Conservation (phyloP, 176 grass and related monocot genomes). For the Aegilops umbellulata region DNA sequence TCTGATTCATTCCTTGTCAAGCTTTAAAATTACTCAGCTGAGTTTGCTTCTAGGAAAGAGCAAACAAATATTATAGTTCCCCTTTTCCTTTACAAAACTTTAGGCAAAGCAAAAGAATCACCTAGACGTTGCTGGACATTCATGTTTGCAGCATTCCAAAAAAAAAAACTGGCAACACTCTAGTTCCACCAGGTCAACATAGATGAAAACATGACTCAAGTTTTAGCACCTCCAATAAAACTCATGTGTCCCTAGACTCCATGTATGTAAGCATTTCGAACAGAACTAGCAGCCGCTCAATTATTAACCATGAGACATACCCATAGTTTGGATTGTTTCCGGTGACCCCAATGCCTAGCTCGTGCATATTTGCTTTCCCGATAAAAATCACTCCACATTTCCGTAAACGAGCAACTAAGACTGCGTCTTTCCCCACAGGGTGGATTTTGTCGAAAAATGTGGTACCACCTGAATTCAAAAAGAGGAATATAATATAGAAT, state of each 20-base stretch:
- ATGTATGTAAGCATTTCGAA: not conserved
- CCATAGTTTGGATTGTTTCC: conserved; percentile 98
- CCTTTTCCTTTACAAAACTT: not conserved
- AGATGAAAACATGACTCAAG: no score
- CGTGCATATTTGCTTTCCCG: conserved; percentile 99
- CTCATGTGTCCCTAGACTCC: not conserved
- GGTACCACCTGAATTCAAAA: conserved; percentile 62
- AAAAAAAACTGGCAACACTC: not conserved
- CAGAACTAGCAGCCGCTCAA: not conserved
- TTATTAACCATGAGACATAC: conserved; percentile 35
- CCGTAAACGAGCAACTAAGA: conserved; percentile 74
- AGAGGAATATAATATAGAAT: not conserved
- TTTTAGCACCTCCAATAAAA: not conserved
- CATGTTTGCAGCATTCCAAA: not conserved
- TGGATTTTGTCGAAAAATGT: conserved; percentile 77
- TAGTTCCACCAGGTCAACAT: not conserved
- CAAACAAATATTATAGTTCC: not conserved
- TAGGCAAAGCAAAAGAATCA: not conserved
- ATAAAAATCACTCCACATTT: conserved; percentile 92
- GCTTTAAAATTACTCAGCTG: not conserved
- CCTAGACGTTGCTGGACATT: not conserved
- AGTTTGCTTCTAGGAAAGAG: not conserved
- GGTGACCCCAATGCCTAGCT: conserved; percentile 86
- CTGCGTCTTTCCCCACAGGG: conserved; percentile 64
- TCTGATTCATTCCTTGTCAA: not conserved